A percentile compares a stretch with the other conserved stretches of the same genome.
Conservation (phyloP, 805 yeast species). For the Sugiyamaella qingdaonensis region DNA sequence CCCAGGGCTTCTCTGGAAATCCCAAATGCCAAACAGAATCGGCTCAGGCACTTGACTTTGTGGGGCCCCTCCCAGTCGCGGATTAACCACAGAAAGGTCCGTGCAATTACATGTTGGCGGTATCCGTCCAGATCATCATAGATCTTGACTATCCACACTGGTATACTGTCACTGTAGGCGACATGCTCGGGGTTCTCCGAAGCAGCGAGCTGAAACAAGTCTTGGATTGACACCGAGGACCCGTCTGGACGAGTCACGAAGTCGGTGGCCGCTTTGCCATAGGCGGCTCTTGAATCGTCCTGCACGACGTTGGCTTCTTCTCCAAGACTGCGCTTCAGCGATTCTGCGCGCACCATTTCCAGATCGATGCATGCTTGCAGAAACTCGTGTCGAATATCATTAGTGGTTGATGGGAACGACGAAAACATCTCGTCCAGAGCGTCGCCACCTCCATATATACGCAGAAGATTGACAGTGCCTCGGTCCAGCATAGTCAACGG, state of each 20-base stretch:
- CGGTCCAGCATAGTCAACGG: slow-evolving; percentile 35
- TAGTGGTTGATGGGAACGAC: slow-evolving; percentile 44
- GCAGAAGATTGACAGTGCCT: slow-evolving; percentile 34
- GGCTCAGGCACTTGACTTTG: slow-evolving; percentile 43
- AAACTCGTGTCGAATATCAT: slow-evolving; percentile 49
- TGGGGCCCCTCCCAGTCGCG: slow-evolving; percentile 37
- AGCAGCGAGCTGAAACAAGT: slow-evolving; percentile 21
- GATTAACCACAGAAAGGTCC: slow-evolving; percentile 32
- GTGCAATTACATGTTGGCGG: slow-evolving; percentile 44
- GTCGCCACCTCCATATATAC: slow-evolving; percentile 35
- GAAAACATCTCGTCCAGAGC: slow-evolving; percentile 48
- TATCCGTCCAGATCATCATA: slow-evolving; percentile 46
- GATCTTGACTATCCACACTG: slow-evolving; percentile 46
- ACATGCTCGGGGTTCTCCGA: slow-evolving; percentile 46
- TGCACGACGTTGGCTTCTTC: slow-evolving; percentile 18
- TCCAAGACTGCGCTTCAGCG: slow-evolving; percentile 26
- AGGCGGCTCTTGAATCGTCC: background rate
- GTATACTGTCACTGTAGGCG: slow-evolving; percentile 49
- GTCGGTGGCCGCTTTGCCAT: slow-evolving; percentile 14
- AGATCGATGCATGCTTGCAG: slow-evolving; percentile 43
- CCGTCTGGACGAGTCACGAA: slow-evolving; percentile 18
- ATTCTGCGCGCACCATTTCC: slow-evolving; percentile 38
- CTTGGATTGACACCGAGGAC: slow-evolving; percentile 32
- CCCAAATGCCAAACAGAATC: slow-evolving; percentile 51
- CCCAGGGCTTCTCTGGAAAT: slow-evolving; percentile 41